Evolutionary conservation across 2,329 filamentous ascomycete genomes (phyloP).

Genomic region (Paraphoma chrysanthemicola): DNA sequence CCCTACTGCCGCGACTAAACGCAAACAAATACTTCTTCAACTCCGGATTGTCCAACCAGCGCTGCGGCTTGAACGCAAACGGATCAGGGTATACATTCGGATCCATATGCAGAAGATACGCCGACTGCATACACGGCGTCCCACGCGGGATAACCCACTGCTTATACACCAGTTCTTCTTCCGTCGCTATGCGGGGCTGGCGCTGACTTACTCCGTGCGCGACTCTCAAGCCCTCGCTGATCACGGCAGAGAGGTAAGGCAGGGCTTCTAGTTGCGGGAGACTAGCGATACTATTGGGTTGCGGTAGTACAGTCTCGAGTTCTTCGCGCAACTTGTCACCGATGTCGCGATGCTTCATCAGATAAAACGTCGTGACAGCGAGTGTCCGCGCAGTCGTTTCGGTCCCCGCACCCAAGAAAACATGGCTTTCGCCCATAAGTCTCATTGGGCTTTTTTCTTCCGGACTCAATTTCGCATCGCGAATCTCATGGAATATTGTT

Average conservation of each 20-base stretch:
- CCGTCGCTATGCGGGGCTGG: conserved; percentile 27
- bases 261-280: conserved; percentile 6
- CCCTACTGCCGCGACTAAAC: conserved; percentile 14
- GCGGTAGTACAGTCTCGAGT: conserved; percentile 2
- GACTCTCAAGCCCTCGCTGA: conserved; percentile 17
- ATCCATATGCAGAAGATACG: conserved; percentile 37
- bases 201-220: conserved; percentile 35
- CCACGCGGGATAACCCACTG: conserved; percentile 24
- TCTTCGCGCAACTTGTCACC: conserved; percentile 5
- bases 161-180: conserved; percentile 20
- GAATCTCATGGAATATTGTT: conserved; percentile 11
- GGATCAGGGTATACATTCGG: conserved; percentile 27
- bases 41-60: conserved; percentile 31
- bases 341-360: conserved; percentile 5
- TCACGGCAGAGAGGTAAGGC: conserved; percentile 11
- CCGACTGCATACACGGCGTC: conserved; percentile 39
- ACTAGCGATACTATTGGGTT: neutral
- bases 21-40: conserved; percentile 9
- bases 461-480: conserved; percentile 12
- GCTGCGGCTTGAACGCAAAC: conserved; percentile 28
- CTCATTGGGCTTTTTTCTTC: conserved; percentile 20
- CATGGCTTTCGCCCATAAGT: conserved; percentile 37
- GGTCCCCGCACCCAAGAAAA: conserved; percentile 39
- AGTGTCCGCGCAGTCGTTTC: conserved; percentile 37
- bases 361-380: conserved; percentile 3